These are phyloP conservation scores for Alliaria petiolata DNA, from an alignment of 345 rosid genomes.

Conservation along the genomic window DNA sequence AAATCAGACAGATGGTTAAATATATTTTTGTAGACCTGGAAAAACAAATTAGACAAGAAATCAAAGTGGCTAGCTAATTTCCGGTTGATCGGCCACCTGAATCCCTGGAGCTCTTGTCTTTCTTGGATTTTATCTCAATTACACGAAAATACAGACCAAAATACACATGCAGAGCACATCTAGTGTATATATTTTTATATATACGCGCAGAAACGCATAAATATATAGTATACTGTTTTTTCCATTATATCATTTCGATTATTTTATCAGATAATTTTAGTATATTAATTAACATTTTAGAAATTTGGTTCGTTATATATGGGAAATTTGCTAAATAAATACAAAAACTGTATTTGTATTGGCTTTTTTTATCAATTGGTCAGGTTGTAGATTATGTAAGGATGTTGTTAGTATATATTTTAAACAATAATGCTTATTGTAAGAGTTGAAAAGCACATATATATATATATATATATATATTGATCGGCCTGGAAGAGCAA, in stretches of 20 bases:
- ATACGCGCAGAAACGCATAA: too few species aligned
- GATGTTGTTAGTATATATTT: not conserved
- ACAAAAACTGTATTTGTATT: not conserved
- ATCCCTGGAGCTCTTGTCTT: conserved; percentile 30
- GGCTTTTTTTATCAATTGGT: not conserved
- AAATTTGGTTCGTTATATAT: not conserved
- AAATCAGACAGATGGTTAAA: not conserved
- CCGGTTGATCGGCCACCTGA: conserved; percentile 31
- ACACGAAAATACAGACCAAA: conserved; percentile 16
- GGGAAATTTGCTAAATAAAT: not conserved
- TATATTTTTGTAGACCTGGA: conserved; percentile 4
- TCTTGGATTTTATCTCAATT: not conserved
- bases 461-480: too few species aligned
- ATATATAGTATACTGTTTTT: too few species aligned
- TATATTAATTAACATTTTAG: too few species aligned
- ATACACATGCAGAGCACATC: conserved; percentile 25
- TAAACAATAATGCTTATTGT: not conserved
- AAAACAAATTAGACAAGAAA: conserved; percentile 15
- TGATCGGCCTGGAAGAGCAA: too few species aligned
- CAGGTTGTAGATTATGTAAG: not conserved
- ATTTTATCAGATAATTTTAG: not conserved
- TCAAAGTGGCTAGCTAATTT: conserved; percentile 33
- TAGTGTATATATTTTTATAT: not conserved
- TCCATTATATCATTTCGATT: not conserved
- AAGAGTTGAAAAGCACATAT: not conserved